Evolutionary conservation across 192 early-diverging fungal species (phyloP).

Genomic region (Obelidium mucronatum): DNA sequence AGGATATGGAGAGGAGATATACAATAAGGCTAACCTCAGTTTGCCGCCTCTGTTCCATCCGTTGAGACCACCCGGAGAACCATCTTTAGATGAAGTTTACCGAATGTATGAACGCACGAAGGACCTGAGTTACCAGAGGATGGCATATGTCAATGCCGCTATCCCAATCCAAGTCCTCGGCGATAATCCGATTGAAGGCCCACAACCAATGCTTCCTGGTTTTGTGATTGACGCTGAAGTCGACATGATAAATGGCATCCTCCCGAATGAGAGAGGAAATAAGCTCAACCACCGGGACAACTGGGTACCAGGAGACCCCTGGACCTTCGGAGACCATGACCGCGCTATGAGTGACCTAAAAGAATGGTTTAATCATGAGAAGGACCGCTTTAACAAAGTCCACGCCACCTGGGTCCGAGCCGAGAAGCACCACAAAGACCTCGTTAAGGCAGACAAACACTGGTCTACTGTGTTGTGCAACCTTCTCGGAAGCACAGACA

Average conservation of each 20-base stretch:
- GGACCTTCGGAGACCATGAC: not conserved
- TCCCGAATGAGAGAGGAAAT: too few relatives aligned
- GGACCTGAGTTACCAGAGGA: not conserved
- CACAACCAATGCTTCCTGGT: not conserved
- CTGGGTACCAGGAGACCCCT: not conserved
- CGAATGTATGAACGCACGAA: not conserved
- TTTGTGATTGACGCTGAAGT: not conserved
- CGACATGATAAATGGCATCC: too few relatives aligned
- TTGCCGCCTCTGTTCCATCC: not conserved
- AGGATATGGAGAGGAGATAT: not conserved
- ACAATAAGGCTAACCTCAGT: not conserved
- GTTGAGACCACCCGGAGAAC: not conserved
- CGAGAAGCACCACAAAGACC: not conserved
- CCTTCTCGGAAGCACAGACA: not conserved
- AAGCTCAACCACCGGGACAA: not conserved
- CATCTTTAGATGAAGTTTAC: not conserved
- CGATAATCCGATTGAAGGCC: not conserved
- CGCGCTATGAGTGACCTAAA: not conserved
- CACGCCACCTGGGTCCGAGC: not conserved
- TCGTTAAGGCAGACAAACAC: not conserved
- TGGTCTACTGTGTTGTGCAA: not conserved
- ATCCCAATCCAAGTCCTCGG: not conserved
- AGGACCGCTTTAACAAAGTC: not conserved
- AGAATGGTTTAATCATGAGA: not conserved
- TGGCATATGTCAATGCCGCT: not conserved